A percentile compares a stretch with the other conserved stretches of the same genome.
phyloP scores from a whole-genome alignment of 139 green algal species.

The Coccomyxa sp. region DNA sequence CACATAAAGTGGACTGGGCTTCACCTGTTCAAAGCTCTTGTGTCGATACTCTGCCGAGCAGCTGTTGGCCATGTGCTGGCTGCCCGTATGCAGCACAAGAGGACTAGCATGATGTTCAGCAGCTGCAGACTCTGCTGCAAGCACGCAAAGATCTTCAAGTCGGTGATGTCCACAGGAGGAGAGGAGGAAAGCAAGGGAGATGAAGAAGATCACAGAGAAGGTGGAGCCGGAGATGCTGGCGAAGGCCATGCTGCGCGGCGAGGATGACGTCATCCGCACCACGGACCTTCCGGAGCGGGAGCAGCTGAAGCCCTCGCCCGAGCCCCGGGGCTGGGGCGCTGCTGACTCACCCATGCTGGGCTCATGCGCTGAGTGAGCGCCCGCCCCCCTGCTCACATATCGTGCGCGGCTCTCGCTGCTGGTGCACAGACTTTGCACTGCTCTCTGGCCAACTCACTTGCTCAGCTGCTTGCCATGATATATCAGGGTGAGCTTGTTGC shows the following conservation, averaged over 20 bases:
- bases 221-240: constrained; percentile 78
- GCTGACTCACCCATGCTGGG: background rate
- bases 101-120: background rate
- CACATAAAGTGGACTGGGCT: background rate
- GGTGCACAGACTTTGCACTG: too few species aligned
- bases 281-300: constrained; percentile 80
- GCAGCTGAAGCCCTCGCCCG: constrained; percentile 53
- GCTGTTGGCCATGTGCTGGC: background rate
- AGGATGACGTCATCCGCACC: constrained; percentile 73
- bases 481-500: too few species aligned
- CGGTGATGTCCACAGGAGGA: constrained; percentile 1
- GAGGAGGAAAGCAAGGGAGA: constrained; percentile 4
- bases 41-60: background rate
- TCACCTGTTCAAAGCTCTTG: background rate
- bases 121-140: background rate
- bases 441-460: too few species aligned
- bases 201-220: constrained; percentile 8
- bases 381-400: too few species aligned
- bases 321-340: too few species aligned
- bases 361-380: background rate
- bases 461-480: too few species aligned
- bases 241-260: constrained; percentile 62
- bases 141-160: background rate
- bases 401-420: too few species aligned
- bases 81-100: background rate